Percentiles rank a stretch among this genome's conserved stretches.
Evolutionary conservation across 768 basidiomycete species (phyloP).

Genomic region (Agaricus sinodeliciosus): DNA sequence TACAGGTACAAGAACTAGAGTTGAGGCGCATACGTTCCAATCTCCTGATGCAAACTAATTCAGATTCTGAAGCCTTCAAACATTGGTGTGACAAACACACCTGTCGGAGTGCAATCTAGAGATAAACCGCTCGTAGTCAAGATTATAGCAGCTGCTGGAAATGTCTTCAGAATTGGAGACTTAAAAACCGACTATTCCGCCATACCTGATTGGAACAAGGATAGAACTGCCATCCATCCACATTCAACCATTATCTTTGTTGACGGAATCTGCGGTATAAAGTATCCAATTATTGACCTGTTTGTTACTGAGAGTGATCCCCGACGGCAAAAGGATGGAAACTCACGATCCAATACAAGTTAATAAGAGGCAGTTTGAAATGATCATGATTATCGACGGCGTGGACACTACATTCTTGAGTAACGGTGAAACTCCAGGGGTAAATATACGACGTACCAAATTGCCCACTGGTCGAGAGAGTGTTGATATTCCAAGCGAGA

Average conservation of each 20-base stretch:
- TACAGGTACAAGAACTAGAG: constrained; percentile 37
- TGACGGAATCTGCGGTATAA: constrained; percentile 28
- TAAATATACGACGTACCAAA: constrained; percentile 20
- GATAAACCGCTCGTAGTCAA: constrained; percentile 36
- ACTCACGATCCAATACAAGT: constrained; percentile 30
- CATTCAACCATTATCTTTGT: constrained; percentile 48
- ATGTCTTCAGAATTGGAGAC: not conserved
- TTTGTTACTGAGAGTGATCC: not conserved
- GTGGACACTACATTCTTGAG: constrained; percentile 31
- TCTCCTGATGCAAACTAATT: constrained; percentile 21
- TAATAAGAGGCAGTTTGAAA: constrained; percentile 36
- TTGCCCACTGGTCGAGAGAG: constrained; percentile 24
- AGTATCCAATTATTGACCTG: constrained; percentile 32
- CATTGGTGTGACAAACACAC: constrained; percentile 23
- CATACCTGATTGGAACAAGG: constrained; percentile 46
- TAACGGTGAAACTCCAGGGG: not conserved
- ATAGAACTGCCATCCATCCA: constrained; percentile 44
- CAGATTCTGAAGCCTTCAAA: constrained; percentile 3
- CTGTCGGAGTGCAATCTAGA: constrained; percentile 18
- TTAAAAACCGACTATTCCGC: not conserved
- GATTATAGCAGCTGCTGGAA: constrained; percentile 41
- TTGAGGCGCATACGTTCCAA: constrained; percentile 40
- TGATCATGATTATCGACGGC: constrained; percentile 41
- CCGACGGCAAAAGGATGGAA: not conserved
- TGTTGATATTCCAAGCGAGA: constrained; percentile 50